These are phyloP conservation scores for Chaetothyriales sp. DNA, from an alignment of 2,329 filamentous ascomycete genomes.

Conservation along the genomic window DNA sequence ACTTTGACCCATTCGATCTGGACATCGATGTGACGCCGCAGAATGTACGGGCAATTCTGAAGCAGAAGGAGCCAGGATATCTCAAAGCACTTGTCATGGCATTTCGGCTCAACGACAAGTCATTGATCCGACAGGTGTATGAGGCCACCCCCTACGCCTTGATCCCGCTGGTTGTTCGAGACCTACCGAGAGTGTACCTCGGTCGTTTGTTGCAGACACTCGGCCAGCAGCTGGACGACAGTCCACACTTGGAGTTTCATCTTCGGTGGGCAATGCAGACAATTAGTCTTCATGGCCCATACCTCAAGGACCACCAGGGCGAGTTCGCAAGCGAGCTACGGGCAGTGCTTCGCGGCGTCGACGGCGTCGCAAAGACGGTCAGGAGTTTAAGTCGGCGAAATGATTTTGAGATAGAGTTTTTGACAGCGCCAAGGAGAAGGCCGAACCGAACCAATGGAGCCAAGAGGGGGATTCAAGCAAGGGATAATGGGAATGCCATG, in stretches of 20 bases:
- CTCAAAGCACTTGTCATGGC: conserved; percentile 93
- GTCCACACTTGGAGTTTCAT: conserved; percentile 89
- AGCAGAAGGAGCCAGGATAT: conserved; percentile 61
- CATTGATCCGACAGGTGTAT: conserved; percentile 73
- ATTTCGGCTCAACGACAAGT: conserved; percentile 81
- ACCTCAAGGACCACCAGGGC: conserved; percentile 66
- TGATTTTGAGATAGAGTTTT: conserved; percentile 19
- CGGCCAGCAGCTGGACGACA: conserved; percentile 73
- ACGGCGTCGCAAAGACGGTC: conserved; percentile 42
- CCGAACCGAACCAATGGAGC: neutral
- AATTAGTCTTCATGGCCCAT: conserved; percentile 69
- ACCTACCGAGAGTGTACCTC: conserved; percentile 75
- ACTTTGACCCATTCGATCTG: conserved; percentile 93
- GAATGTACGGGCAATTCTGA: conserved; percentile 65
- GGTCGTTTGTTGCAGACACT: conserved; percentile 75
- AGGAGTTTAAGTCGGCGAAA: conserved; percentile 22
- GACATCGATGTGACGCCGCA: conserved; percentile 87
- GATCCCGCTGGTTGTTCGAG: conserved; percentile 62
- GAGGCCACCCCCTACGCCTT: conserved; percentile 63
- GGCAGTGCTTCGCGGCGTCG: conserved; percentile 65
- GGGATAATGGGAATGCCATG: neutral
- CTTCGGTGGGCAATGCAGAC: conserved; percentile 78
- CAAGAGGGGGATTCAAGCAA: neutral
- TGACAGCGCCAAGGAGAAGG: neutral
- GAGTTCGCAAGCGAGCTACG: conserved; percentile 75